phyloP scores from a whole-genome alignment of 139 green algal species.

The Astrephomene gubernaculifera region DNA sequence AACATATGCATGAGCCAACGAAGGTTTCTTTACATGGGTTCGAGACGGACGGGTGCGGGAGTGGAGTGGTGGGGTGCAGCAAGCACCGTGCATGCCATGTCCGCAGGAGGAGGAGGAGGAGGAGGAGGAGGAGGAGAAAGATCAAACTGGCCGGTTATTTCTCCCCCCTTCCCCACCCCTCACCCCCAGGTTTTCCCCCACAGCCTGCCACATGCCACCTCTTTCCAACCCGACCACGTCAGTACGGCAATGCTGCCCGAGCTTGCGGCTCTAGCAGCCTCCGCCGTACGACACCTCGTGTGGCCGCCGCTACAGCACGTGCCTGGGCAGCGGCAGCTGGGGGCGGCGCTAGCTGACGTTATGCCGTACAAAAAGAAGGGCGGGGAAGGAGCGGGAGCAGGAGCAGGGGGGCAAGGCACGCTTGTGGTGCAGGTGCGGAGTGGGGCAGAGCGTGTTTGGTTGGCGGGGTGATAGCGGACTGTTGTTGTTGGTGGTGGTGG shows the following conservation, averaged over 20 bases:
- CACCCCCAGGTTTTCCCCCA: slow-evolving; percentile 50
- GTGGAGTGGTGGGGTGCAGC: too few relatives aligned
- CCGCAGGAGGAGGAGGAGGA: too few relatives aligned
- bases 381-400: too few relatives aligned
- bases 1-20: too few relatives aligned
- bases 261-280: slow-evolving; percentile 41
- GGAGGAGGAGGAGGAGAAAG: too few relatives aligned
- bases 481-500: too few relatives aligned
- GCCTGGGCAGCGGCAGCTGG: too few relatives aligned
- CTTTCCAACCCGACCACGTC: slow-evolving; percentile 18
- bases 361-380: too few relatives aligned
- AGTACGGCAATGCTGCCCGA: slow-evolving; percentile 46
- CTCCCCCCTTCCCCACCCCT: background rate
- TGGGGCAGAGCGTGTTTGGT: background rate
- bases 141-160: too few relatives aligned
- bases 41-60: too few relatives aligned
- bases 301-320: slow-evolving; percentile 56
- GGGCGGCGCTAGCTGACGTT: background rate
- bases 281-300: slow-evolving; percentile 44
- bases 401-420: background rate
- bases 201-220: slow-evolving; percentile 37
- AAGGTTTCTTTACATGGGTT: too few relatives aligned
- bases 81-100: too few relatives aligned
- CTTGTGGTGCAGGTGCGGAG: slow-evolving; percentile 14
- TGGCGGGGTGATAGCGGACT: background rate